Evolutionary conservation across 192 early-diverging fungal genomes (phyloP).

Genomic region (Mycoemilia scoparia): DNA sequence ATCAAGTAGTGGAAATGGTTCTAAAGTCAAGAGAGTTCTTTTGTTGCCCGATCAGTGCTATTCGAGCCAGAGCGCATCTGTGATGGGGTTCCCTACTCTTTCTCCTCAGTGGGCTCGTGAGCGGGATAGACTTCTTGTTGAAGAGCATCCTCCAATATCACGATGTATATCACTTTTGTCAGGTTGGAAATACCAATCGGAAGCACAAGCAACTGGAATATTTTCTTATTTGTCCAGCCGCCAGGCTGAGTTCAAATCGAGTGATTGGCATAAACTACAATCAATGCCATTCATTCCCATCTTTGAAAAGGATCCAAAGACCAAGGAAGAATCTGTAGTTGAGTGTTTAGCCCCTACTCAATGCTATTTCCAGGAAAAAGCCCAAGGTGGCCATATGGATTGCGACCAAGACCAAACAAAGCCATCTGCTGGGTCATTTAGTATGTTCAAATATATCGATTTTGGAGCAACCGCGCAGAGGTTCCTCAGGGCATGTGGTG

Average conservation of each 20-base stretch:
- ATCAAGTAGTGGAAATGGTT: not conserved
- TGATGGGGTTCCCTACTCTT: conserved; percentile 51
- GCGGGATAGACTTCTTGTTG: conserved; percentile 45
- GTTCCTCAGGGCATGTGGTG: conserved; percentile 69
- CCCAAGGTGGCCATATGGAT: conserved; percentile 14
- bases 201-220: conserved; percentile 24
- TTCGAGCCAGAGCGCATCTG: conserved; percentile 31
- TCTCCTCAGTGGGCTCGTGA: conserved; percentile 28
- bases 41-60: conserved; percentile 44
- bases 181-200: conserved; percentile 6
- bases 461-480: conserved; percentile 54
- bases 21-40: conserved; percentile 7
- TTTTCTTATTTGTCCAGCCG: conserved; percentile 52
- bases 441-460: conserved; percentile 40
- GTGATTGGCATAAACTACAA: conserved; percentile 35
- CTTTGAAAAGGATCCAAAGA: not conserved
- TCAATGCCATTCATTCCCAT: conserved; percentile 47
- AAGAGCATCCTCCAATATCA: conserved; percentile 31
- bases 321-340: conserved; percentile 4
- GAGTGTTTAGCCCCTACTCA: conserved; percentile 21
- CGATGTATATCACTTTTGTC: conserved; percentile 20
- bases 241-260: conserved; percentile 34
- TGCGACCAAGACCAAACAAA: too few relatives aligned
- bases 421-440: too few relatives aligned
- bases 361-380: conserved; percentile 37